Conservation (phyloP, 208 protist genomes). For the Trypanosoma cruzi region DNA sequence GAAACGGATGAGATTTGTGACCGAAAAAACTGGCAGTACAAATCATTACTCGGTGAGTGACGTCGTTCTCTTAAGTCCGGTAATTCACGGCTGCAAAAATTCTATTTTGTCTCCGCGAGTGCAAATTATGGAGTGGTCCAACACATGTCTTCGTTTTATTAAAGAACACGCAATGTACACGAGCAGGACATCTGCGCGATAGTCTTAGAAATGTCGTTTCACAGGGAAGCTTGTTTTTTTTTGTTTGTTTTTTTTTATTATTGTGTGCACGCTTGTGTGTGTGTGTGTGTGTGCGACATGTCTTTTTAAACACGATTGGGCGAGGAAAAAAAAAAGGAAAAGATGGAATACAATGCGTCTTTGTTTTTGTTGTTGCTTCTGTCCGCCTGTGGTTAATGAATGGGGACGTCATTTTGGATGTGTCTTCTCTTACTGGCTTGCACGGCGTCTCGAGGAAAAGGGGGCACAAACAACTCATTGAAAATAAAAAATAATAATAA, state of each 20-base stretch:
- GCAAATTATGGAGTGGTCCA: conserved; percentile 45
- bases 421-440: too few relatives aligned
- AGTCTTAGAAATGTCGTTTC: conserved; percentile 6
- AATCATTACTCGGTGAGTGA: conserved; percentile 59
- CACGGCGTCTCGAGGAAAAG: too few relatives aligned
- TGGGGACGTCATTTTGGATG: too few relatives aligned
- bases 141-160: conserved; percentile 43
- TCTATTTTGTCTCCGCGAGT: conserved; percentile 39
- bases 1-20: conserved; percentile 10
- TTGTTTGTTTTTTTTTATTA: conserved; percentile 12
- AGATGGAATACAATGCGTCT: too few relatives aligned
- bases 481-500: conserved; percentile 5
- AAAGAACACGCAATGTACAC: conserved; percentile 13
- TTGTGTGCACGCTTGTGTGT: too few relatives aligned
- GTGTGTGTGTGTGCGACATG: too few relatives aligned
- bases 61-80: conserved; percentile 55
- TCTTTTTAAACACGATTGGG: too few relatives aligned
- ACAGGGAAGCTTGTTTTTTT: background rate
- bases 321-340: too few relatives aligned
- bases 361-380: background rate
- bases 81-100: conserved; percentile 43
- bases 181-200: background rate
- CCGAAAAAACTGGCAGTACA: conserved; percentile 27
- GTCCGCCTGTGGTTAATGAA: too few relatives aligned
- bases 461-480: background rate